Base-by-base conservation (phyloP, 1,284 basidiomycete genomes). In the Heliocybe sulcata region DNA sequence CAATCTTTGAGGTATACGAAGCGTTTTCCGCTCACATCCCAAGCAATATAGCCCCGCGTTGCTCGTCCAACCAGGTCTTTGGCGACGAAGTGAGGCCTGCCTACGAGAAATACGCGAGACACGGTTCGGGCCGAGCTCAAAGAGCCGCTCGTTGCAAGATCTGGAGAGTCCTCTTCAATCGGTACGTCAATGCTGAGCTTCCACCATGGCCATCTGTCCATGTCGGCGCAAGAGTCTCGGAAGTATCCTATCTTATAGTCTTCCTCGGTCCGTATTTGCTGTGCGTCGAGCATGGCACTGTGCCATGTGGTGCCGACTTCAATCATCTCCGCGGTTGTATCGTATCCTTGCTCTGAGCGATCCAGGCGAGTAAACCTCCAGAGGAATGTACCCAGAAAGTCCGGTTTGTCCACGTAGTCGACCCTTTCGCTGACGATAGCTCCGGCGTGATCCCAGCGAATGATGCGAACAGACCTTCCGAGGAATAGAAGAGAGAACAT, bases 1-100 rank as follows among this genome's bases (percentile, higher is more conserved):
- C 54, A 59, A 49, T 65, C 64, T 53, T 65, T 65, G 22, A 65
- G 53, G n/a, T 57, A 59, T 2, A 65, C 59, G 0, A 60, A n/a
- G 2, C 42, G n/a, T 0, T 48, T 3, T 2, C 2, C 26, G n/a
- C 29, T 14, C 8, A 49, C 14, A 16, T 63, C 57, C 31, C 48
- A 59, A 2, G 59, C 59, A 9, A 50, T n/a, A 51, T 52, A 57
- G 12, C 50, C 38, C 16, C 27, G 14, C 48, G 51, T 52, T 35
- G 26, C 26, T 45, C 61, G 25, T 45, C 35, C 22, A 23, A 47
- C 25, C 12, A 54, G 31, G 1, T 42, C n/a, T 1, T 26, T 0
- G 19, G 35, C 3, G 19, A 1, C 31, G 31, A 49, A 22, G 11
- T 45, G 2, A 52, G 20, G 16, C 16, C 25, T 2, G 52, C 47